Conservation (phyloP, 768 basidiomycete species). For the Ramaria sp. region DNA sequence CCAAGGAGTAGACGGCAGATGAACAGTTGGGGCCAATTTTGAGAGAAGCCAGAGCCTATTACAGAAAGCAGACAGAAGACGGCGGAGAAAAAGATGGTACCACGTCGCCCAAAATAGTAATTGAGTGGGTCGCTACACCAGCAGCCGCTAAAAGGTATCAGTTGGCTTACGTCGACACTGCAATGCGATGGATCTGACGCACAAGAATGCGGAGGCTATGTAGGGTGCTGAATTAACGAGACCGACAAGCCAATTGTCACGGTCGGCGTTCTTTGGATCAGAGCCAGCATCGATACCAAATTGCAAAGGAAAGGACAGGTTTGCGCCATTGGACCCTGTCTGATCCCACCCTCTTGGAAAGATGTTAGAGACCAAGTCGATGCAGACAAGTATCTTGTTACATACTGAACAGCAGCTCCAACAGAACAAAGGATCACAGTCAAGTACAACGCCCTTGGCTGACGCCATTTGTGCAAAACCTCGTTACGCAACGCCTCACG, state of each 20-base stretch:
- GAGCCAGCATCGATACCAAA: constrained; percentile 30
- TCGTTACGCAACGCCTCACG: constrained; percentile 17
- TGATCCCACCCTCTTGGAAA: constrained; percentile 43
- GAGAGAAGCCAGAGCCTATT: constrained; percentile 29
- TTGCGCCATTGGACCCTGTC: constrained; percentile 53
- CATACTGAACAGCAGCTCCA: constrained; percentile 17
- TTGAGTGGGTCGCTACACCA: constrained; percentile 31
- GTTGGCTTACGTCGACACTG: not conserved
- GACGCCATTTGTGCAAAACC: constrained; percentile 16
- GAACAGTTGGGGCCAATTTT: constrained; percentile 45
- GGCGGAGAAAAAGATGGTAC: constrained; percentile 26
- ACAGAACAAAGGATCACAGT: constrained; percentile 18
- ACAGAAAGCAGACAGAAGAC: constrained; percentile 17
- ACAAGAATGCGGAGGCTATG: constrained; percentile 28
- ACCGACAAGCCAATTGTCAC: constrained; percentile 15
- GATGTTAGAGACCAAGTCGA: not conserved
- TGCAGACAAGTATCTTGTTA: not conserved
- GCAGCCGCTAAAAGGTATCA: constrained; percentile 5
- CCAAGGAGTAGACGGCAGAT: constrained; percentile 47
- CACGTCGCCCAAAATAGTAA: constrained; percentile 30
- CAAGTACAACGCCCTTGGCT: constrained; percentile 17
- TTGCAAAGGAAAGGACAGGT: constrained; percentile 43
- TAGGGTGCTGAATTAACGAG: constrained; percentile 23
- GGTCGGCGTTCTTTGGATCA: constrained; percentile 21
- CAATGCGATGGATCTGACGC: not conserved